Percentiles rank a stretch among this genome's conserved stretches.
Conservation (phyloP, 2,329 filamentous ascomycete genomes). For the Colletotrichum musae region DNA sequence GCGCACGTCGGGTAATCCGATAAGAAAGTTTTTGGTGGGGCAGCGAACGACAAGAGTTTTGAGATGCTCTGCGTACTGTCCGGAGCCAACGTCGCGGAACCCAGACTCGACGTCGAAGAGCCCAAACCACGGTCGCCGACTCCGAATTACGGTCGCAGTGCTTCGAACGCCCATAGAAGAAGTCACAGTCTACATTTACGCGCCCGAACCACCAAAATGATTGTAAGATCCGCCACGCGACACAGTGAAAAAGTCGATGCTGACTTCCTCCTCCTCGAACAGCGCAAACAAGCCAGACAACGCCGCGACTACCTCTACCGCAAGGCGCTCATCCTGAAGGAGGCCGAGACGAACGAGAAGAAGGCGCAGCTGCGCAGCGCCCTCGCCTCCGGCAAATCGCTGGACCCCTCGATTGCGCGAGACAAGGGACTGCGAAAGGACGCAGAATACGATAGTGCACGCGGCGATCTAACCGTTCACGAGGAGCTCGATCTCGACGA, state of each 20-base stretch:
- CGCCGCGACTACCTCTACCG: slow-evolving; percentile 78
- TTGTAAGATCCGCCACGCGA: background rate
- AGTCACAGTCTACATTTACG: background rate
- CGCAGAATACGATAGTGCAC: too few species aligned
- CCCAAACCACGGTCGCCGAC: too few species aligned
- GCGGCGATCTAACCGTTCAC: slow-evolving; percentile 71
- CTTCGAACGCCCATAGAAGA: background rate
- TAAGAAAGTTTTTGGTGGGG: background rate
- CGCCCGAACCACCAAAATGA: background rate
- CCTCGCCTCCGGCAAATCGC: slow-evolving; percentile 88
- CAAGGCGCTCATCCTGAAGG: slow-evolving; percentile 86
- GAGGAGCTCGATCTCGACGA: slow-evolving; percentile 85
- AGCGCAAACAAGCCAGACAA: slow-evolving; percentile 23
- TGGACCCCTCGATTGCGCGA: slow-evolving; percentile 86
- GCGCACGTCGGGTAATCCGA: background rate
- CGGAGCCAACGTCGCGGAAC: background rate
- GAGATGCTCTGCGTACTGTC: too few species aligned
- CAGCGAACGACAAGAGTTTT: background rate
- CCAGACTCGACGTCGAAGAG: background rate
- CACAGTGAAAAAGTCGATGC: background rate
- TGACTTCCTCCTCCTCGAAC: background rate
- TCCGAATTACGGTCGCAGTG: too few species aligned
- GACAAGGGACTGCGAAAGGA: slow-evolving; percentile 71
- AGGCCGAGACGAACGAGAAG: slow-evolving; percentile 95
- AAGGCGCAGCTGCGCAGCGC: slow-evolving; percentile 88